phyloP scores from a whole-genome alignment of 805 yeast species.

The Yarrowia sp. region DNA sequence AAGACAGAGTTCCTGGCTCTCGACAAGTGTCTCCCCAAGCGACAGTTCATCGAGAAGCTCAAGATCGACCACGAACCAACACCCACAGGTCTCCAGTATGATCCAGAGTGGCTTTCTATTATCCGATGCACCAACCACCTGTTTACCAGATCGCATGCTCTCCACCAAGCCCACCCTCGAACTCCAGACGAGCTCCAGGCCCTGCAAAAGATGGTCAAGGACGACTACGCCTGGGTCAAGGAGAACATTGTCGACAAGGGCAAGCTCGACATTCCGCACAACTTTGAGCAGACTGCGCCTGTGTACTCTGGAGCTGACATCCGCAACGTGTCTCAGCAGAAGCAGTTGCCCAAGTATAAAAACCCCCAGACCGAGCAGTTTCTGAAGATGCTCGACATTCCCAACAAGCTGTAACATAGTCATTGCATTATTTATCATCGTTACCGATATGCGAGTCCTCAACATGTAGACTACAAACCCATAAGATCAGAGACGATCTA shows the following conservation, averaged over 20 bases:
- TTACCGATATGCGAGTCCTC: not conserved
- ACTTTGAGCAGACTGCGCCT: constrained; percentile 30
- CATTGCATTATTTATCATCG: not conserved
- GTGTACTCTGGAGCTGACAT: not conserved
- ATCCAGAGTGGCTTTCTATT: constrained; percentile 43
- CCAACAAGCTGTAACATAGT: not conserved
- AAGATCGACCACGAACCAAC: constrained; percentile 38
- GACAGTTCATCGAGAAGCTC: constrained; percentile 56
- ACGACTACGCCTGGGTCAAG: constrained; percentile 37
- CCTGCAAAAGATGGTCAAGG: constrained; percentile 28
- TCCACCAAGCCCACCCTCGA: constrained; percentile 1
- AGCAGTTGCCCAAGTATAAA: not conserved
- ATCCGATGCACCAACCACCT: constrained; percentile 33
- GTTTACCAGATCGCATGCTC: constrained; percentile 28
- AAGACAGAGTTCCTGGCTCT: constrained; percentile 59
- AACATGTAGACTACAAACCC: no score
- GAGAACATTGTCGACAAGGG: constrained; percentile 34
- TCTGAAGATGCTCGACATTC: constrained; percentile 28
- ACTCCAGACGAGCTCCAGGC: not conserved
- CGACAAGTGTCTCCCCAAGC: constrained; percentile 74
- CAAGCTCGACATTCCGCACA: constrained; percentile 35
- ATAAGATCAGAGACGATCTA: no score
- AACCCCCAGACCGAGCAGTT: constrained; percentile 38
- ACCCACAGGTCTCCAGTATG: constrained; percentile 33
- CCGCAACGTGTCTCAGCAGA: not conserved